Conservation (phyloP, 805 yeast species). For the Candida endomychidarum region DNA sequence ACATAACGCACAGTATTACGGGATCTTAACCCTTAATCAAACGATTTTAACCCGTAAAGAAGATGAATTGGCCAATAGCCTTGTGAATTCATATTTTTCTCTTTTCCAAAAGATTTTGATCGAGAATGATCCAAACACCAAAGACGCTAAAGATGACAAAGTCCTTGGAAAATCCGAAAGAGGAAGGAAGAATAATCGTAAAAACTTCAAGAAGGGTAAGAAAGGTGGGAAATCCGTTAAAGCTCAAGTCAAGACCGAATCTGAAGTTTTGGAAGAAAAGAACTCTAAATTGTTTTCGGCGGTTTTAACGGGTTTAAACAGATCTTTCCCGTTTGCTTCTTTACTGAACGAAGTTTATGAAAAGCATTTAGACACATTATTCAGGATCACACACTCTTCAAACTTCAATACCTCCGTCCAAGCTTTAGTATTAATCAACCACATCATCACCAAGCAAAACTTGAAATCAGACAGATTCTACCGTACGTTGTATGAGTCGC, state of each 20-base stretch:
- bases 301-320: constrained; percentile 87
- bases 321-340: constrained; percentile 91
- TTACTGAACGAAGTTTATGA: constrained; percentile 69
- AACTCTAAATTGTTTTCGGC: constrained; percentile 86
- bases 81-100: constrained; percentile 82
- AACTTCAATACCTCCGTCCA: constrained; percentile 94
- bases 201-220: constrained; percentile 76
- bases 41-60: constrained; percentile 82
- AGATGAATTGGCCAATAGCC: constrained; percentile 73
- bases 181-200: constrained; percentile 57
- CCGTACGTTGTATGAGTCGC: constrained; percentile 85
- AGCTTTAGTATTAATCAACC: constrained; percentile 82
- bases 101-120: constrained; percentile 80
- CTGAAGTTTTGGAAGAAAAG: constrained; percentile 71
- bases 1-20: constrained; percentile 84
- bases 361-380: constrained; percentile 78
- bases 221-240: constrained; percentile 85
- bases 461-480: constrained; percentile 68
- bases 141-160: constrained; percentile 39
- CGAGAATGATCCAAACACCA: constrained; percentile 53
- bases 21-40: constrained; percentile 86
- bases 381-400: constrained; percentile 88
- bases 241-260: constrained; percentile 55
- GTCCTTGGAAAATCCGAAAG: constrained; percentile 54
- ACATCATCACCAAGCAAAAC: constrained; percentile 64